phyloP scores from a whole-genome alignment of 2,329 filamentous ascomycete genomes.

The Fusarium virguliforme region DNA sequence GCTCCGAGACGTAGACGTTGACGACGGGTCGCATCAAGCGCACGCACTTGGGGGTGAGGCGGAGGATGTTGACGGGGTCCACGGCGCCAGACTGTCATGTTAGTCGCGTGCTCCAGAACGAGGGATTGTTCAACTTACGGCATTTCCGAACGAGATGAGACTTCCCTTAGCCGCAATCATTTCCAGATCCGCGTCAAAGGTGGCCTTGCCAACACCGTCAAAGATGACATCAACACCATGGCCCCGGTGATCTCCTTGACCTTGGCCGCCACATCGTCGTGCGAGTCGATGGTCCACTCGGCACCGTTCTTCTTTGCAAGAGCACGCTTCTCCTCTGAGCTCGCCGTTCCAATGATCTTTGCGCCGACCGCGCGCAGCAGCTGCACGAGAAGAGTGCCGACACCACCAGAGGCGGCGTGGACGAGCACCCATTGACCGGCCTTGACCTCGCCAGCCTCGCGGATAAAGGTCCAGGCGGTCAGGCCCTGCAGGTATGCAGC shows the following conservation, averaged over 20 bases:
- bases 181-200: slow-evolving; percentile 85
- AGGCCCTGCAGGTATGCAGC: slow-evolving; percentile 85
- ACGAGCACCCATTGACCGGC: slow-evolving; percentile 86
- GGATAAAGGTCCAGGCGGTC: slow-evolving; percentile 84
- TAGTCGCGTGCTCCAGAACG: slow-evolving; percentile 14
- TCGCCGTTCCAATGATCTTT: slow-evolving; percentile 84
- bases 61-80: slow-evolving; percentile 72
- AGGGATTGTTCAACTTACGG: slow-evolving; percentile 62
- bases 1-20: slow-evolving; percentile 78
- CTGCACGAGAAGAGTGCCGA: slow-evolving; percentile 83
- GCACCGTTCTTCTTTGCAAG: slow-evolving; percentile 81
- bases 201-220: slow-evolving; percentile 88
- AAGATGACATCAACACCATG: slow-evolving; percentile 84
- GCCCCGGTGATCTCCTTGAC: slow-evolving; percentile 80
- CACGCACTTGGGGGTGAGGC: slow-evolving; percentile 81
- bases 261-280: slow-evolving; percentile 70
- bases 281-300: slow-evolving; percentile 80
- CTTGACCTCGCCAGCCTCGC: slow-evolving; percentile 83
- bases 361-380: slow-evolving; percentile 81
- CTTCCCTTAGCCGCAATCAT: slow-evolving; percentile 83
- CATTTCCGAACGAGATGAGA: slow-evolving; percentile 86
- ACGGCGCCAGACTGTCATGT: slow-evolving; percentile 75
- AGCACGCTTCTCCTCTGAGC: slow-evolving; percentile 79
- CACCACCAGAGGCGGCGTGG: slow-evolving; percentile 88
- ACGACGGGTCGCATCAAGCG: slow-evolving; percentile 83